Base-by-base conservation (phyloP, 768 basidiomycete genomes). In the Pleurotus tuoliensis region DNA sequence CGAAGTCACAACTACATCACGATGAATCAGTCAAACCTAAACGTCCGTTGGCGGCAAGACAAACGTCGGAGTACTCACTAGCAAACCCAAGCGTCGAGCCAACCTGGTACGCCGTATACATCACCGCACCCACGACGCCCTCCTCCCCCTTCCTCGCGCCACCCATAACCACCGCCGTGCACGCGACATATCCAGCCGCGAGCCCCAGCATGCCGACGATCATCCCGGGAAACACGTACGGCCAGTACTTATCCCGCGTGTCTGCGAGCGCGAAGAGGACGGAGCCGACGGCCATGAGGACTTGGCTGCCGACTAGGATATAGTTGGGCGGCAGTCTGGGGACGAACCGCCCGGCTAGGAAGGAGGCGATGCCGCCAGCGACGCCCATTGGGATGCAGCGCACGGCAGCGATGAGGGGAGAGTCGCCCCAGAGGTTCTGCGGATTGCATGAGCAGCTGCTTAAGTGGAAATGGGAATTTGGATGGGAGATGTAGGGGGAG, bases 161-260 rank as follows among this genome's bases (percentile, higher is more conserved):
- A 4, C 43, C 59, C 59, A 60, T 60, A 5, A 60, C 56, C 30
- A 52, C 24, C 16, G 46, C 57, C 39, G 48, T 63, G 57, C 57
- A 62, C 15, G 49, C 56, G 25, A 61, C 58, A 56, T 73, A 82
- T 5, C 68, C 63, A 48, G 80, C 60, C 67, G 73, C 75, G 0
- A 67, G 60, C 3, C 81, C 81, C 11, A 69, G 66, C 27, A 72
- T 73, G 6, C 80, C 81, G 47, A 82, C 58, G 34, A 70, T 57
- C 63, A 81, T 77, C 11, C 73, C 81, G 22, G 82, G 78, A 57
- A 82, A 75, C 30, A 76, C 62, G 55, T 70, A 66, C 0, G 61
- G 47, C 80, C 77, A 82, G 63, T 82, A 82, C 48, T 56, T 61
- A 2, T 59, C 57, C 3, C 71, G 69, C 4, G 55, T 61, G 56